Conservation (phyloP, 1,284 basidiomycete species). For the Tilletia walkeri region DNA sequence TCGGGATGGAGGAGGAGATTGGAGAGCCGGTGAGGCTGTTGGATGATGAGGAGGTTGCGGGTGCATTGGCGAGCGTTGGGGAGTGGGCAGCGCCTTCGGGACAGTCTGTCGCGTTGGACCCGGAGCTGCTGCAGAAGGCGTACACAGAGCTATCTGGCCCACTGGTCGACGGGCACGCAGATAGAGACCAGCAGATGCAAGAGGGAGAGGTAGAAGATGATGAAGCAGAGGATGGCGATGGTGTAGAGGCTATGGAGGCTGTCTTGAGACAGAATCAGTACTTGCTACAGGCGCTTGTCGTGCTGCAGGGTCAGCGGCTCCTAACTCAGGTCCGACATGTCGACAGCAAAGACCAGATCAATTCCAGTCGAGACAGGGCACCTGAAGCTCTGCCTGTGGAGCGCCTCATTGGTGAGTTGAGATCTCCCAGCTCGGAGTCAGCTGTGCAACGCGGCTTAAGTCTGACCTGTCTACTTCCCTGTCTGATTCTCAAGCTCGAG, state of each 20-base stretch:
- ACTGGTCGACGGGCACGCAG: too few species aligned
- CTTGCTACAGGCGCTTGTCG: constrained; percentile 8
- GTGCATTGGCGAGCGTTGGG: neutral
- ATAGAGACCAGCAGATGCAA: neutral
- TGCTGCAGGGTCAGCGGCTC: constrained; percentile 9
- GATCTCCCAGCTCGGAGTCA: too few species aligned
- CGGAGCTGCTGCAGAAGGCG: constrained; percentile 2
- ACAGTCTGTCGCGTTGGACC: neutral
- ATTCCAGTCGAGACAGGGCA: neutral
- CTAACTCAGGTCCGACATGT: neutral
- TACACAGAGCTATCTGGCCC: neutral
- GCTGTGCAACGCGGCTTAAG: too few species aligned
- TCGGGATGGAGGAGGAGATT: neutral
- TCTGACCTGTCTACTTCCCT: too few species aligned
- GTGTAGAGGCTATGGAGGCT: neutral
- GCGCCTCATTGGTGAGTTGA: constrained; percentile 10
- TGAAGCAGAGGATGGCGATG: neutral
- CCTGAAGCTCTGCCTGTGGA: neutral
- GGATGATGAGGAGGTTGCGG: neutral
- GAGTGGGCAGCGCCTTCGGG: too few species aligned
- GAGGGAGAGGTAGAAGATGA: neutral
- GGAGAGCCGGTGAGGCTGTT: neutral
- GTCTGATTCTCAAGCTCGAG: neutral
- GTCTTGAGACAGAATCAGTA: constrained; percentile 3
- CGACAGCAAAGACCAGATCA: neutral